Conservation (phyloP, 345 rosid genomes). For the Triadica sebifera region DNA sequence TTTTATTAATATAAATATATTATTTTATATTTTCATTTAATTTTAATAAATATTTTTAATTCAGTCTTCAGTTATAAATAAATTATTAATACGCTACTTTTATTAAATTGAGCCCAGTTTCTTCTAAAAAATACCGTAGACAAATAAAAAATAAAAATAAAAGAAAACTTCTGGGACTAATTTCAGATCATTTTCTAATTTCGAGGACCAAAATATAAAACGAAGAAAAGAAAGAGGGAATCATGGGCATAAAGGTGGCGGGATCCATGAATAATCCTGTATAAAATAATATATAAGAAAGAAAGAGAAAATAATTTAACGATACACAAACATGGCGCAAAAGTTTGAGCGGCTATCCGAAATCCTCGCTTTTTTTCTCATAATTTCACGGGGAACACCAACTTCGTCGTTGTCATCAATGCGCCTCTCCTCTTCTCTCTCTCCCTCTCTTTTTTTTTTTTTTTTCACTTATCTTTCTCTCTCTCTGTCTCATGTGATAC, state of each 20-base stretch:
- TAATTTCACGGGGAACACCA: conserved; percentile 37
- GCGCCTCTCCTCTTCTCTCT: conserved; percentile 12
- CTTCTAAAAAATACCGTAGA: no score
- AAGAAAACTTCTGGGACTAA: no score
- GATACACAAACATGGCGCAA: background rate
- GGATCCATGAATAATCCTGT: background rate
- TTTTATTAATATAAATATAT: no score
- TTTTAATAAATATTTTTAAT: no score
- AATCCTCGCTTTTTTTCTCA: conserved; percentile 40
- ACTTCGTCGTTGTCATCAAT: conserved; percentile 35
- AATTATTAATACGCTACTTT: no score
- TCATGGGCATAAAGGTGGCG: conserved; percentile 9
- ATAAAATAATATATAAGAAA: background rate
- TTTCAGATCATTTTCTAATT: no score
- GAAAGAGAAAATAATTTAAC: background rate
- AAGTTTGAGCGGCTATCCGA: conserved; percentile 67
- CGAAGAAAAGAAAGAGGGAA: background rate
- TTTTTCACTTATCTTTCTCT: conserved; percentile 4
- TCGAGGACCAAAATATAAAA: background rate
- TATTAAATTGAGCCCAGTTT: no score
- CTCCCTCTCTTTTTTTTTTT: conserved; percentile 23
- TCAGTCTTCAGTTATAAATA: no score
- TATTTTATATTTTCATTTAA: no score
- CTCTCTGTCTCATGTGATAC: conserved; percentile 13
- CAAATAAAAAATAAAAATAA: no score